Base-by-base conservation (phyloP, 192 early-diverging fungal genomes). In the Entomortierella beljakovae region DNA sequence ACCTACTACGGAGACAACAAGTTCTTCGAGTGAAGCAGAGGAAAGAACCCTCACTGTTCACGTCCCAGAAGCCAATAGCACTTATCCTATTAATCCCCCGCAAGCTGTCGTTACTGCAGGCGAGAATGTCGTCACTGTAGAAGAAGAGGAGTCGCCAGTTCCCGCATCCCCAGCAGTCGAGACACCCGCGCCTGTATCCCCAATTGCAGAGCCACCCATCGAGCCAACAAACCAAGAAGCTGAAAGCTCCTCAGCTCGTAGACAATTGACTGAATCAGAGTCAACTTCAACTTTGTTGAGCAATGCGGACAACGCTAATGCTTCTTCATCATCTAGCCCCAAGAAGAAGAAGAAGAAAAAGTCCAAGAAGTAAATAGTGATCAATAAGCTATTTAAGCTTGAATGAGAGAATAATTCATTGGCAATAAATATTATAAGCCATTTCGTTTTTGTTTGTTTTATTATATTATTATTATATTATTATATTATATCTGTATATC, bases 291-390 rank as follows among this genome's bases (percentile, higher is more conserved):
- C 65, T 11, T 32, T 68, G 10, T 16, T 57, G 26, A 35, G 59
- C 28, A 26, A 31, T 2, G 20, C 15, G 15, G 31, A 43, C 13
- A 35, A 18, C n/a, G 7, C 23, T 35, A 61, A 66, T 26, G 25
- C 71, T 4, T 35, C 61, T 23, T 38, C 34, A 3, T 58, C 56
- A 10, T 37, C 13, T 15, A 34, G 61, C 18, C 54, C 71, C 26
- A 66, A 66, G 48, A 76, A 65, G 57, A 73, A 76, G 29, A 76
- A 76, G 46, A 76, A 75, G 72, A 75, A 76, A 29, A 76, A 76
- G 58, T 55, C 50, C 29, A 63, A 3, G 18, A 76, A 76, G 72
- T 76, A 68, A 25, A 53, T 8, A 53, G 23, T 53, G n/a, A n/a
- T n/a, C n/a, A n/a, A n/a, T n/a, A n/a, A n/a, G n/a, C n/a, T n/a